These are phyloP conservation scores for Penicillium steckii DNA, from an alignment of 495 filamentous ascomycete species.

Conservation along the genomic window DNA sequence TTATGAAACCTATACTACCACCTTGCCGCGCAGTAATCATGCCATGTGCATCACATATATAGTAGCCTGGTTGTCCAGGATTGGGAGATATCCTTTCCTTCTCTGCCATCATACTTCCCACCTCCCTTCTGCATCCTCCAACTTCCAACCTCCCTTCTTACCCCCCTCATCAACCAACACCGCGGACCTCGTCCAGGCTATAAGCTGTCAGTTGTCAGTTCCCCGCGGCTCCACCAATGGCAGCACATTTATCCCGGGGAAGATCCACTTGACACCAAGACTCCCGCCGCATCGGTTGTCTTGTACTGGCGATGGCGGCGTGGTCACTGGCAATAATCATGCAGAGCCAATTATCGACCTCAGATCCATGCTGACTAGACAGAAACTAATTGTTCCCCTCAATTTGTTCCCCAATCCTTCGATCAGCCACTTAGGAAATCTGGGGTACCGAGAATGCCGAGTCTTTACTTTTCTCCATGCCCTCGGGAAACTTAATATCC, in stretches of 20 bases:
- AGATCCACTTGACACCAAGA: constrained; percentile 15
- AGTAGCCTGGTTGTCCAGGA: neutral
- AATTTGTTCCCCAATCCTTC: constrained; percentile 10
- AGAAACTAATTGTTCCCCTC: too few relatives aligned
- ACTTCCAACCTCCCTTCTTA: neutral
- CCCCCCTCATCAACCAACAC: neutral
- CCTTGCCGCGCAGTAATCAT: neutral
- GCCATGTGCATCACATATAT: neutral
- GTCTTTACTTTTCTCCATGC: constrained; percentile 16
- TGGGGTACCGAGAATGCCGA: constrained; percentile 21
- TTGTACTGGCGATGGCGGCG: neutral
- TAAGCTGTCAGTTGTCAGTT: constrained; percentile 12
- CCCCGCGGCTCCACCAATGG: constrained; percentile 21
- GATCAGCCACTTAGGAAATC: constrained; percentile 1
- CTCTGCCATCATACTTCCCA: neutral
- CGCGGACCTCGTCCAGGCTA: neutral
- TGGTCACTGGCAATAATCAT: neutral
- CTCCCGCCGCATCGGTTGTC: constrained; percentile 5
- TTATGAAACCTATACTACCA: neutral
- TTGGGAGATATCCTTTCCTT: neutral
- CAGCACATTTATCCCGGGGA: constrained; percentile 12
- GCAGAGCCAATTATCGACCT: constrained; percentile 6
- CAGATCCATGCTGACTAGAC: constrained; percentile 1
- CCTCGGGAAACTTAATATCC: constrained; percentile 27
- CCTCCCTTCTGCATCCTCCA: neutral